Percentiles rank a stretch among this genome's conserved stretches.
Conservation (phyloP, 2,329 filamentous ascomycete species). For the Botrytis porri region DNA sequence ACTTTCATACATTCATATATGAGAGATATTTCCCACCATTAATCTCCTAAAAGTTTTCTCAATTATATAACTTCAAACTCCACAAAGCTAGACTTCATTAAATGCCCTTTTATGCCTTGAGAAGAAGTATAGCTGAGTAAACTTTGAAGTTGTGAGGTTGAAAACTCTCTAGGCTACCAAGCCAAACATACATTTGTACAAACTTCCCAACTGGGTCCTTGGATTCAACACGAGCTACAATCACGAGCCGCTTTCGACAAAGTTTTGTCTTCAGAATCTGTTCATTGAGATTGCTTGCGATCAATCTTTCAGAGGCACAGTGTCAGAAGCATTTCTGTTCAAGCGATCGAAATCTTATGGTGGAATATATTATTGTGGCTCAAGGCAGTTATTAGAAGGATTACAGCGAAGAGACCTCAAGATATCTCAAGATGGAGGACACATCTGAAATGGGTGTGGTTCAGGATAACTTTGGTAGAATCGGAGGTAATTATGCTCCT, state of each 20-base stretch:
- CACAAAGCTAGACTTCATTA: not conserved
- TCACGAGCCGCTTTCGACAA: not conserved
- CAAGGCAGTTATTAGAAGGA: not conserved
- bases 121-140: not conserved
- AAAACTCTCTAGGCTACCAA: constrained; percentile 14
- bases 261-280: not conserved
- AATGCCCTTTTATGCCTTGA: not conserved
- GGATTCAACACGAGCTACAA: not conserved
- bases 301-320: not conserved
- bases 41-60: not conserved
- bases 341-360: not conserved
- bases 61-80: not conserved
- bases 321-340: not conserved
- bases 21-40: not conserved
- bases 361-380: constrained; percentile 9
- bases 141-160: constrained; percentile 4
- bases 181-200: constrained; percentile 12
- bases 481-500: constrained; percentile 23
- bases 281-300: not conserved
- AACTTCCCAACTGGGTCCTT: not conserved
- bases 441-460: not conserved
- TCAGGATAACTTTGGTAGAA: not conserved
- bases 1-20: not conserved
- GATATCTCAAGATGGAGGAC: constrained; percentile 17
- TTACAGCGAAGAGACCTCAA: constrained; percentile 15